Conservation (phyloP, 1,284 basidiomycete species). For the Boletellus sp. region DNA sequence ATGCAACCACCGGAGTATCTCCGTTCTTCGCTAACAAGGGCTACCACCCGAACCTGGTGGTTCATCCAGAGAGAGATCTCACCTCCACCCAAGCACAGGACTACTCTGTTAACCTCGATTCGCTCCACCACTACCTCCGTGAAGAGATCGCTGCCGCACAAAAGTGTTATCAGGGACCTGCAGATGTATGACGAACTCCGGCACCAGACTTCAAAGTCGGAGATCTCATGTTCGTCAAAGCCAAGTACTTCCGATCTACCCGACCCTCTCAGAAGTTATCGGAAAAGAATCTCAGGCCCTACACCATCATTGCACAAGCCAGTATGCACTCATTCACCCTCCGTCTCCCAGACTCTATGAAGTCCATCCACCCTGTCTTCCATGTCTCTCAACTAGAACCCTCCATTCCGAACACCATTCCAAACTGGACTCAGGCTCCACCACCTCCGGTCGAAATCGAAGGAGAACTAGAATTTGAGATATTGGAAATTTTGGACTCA, state of each 20-base stretch:
- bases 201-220: background rate
- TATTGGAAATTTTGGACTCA: no score
- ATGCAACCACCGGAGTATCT: slow-evolving; percentile 16
- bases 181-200: no score
- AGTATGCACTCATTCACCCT: background rate
- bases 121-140: slow-evolving; percentile 1
- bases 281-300: background rate
- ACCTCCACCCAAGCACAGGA: background rate
- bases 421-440: no score
- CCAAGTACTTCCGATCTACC: background rate
- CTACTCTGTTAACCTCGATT: background rate
- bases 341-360: background rate
- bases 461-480: no score
- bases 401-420: no score
- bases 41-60: slow-evolving; percentile 22
- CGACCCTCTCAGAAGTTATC: background rate
- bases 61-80: no score
- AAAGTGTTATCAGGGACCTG: no score
- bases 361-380: background rate
- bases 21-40: slow-evolving; percentile 34
- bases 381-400: no score
- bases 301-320: background rate
- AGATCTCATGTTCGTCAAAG: background rate
- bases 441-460: no score
- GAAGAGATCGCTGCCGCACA: background rate